phyloP scores from a whole-genome alignment of 768 basidiomycete species.

The Panellus pusillus region DNA sequence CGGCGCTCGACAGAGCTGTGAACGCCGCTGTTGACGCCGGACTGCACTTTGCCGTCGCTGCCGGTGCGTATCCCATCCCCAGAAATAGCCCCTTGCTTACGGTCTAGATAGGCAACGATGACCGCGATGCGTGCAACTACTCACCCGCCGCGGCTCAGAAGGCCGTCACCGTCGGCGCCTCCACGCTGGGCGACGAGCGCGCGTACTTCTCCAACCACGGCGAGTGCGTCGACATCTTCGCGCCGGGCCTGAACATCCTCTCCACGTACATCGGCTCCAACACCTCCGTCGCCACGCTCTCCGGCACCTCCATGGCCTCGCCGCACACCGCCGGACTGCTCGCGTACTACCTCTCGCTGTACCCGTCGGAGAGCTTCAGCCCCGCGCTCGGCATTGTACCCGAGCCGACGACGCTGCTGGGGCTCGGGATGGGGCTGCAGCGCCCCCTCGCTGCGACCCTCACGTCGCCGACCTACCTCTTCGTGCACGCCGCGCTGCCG shows the following conservation, averaged over 20 bases:
- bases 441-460: slow-evolving; percentile 28
- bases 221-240: slow-evolving; percentile 89
- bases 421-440: slow-evolving; percentile 26
- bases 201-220: slow-evolving; percentile 95
- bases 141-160: slow-evolving; percentile 89
- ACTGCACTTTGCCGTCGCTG: slow-evolving; percentile 96
- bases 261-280: slow-evolving; percentile 78
- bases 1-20: slow-evolving; percentile 79
- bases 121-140: slow-evolving; percentile 87
- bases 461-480: slow-evolving; percentile 50
- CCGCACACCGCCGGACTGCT: slow-evolving; percentile 89
- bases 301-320: slow-evolving; percentile 93
- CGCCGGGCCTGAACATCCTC: slow-evolving; percentile 86
- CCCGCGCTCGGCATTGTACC: slow-evolving; percentile 44
- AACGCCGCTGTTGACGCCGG: slow-evolving; percentile 81
- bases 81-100: neutral
- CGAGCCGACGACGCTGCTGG: slow-evolving; percentile 16
- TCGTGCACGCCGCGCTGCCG: slow-evolving; percentile 58
- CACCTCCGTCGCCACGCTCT: slow-evolving; percentile 69
- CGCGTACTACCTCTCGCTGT: slow-evolving; percentile 90
- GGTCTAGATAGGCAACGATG: slow-evolving; percentile 63
- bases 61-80: slow-evolving; percentile 53
- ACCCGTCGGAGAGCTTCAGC: slow-evolving; percentile 66
- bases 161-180: slow-evolving; percentile 94
- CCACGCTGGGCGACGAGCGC: slow-evolving; percentile 75